These are phyloP conservation scores for Canariomyces notabilis DNA, from an alignment of 2,329 filamentous ascomycete genomes.

Conservation along the genomic window DNA sequence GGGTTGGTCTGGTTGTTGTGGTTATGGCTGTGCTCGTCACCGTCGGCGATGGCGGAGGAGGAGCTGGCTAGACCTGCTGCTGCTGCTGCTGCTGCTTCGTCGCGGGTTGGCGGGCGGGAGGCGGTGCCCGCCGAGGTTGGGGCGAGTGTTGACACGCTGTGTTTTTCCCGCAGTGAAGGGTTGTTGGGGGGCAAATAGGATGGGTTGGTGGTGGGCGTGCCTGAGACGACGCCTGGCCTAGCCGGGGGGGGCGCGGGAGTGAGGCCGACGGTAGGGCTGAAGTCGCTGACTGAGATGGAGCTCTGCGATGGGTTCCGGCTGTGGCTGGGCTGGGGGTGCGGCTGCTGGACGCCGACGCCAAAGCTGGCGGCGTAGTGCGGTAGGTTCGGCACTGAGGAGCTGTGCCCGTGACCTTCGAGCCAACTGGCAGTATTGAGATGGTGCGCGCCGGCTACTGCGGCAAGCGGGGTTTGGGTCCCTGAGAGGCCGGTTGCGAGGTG, in stretches of 20 bases:
- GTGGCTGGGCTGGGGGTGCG: conserved; percentile 18
- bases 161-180: conserved; percentile 48
- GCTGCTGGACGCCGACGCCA: neutral
- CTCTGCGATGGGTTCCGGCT: conserved; percentile 29
- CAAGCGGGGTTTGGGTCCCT: conserved; percentile 72
- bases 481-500: conserved; percentile 67
- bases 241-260: conserved; percentile 1
- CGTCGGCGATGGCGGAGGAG: conserved; percentile 37
- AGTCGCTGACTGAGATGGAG: conserved; percentile 29
- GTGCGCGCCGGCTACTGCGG: conserved; percentile 70
- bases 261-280: conserved; percentile 14
- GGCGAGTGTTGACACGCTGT: conserved; percentile 58
- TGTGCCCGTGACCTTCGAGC: conserved; percentile 32
- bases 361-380: conserved; percentile 9
- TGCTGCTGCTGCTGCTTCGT: conserved; percentile 32
- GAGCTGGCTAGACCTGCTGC: conserved; percentile 30
- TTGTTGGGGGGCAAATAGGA: conserved; percentile 14
- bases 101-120: conserved; percentile 55
- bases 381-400: conserved; percentile 23
- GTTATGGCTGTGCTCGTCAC: conserved; percentile 23
- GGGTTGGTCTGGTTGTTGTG: conserved; percentile 9
- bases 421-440: conserved; percentile 45
- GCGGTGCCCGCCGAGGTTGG: conserved; percentile 45
- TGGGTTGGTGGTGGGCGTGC: conserved; percentile 25
- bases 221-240: neutral